phyloP scores from a whole-genome alignment of 495 filamentous ascomycete genomes.

The Patellaria atrata region DNA sequence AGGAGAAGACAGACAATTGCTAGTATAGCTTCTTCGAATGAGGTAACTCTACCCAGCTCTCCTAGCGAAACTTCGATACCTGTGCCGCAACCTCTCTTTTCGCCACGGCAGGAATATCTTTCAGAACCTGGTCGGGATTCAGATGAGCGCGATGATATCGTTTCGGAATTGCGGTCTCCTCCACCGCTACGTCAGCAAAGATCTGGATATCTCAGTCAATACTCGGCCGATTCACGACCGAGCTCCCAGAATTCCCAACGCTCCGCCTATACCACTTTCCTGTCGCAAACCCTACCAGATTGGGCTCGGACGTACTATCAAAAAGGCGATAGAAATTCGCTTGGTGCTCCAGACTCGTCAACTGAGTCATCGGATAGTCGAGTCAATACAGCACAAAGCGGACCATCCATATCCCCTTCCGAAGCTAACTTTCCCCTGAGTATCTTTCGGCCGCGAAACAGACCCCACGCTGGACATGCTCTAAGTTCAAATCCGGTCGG shows the following conservation, averaged over 20 bases:
- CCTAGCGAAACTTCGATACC: conserved; percentile 13
- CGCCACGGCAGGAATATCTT: conserved; percentile 12
- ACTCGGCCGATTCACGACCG: conserved; percentile 16
- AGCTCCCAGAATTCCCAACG: conserved; percentile 27
- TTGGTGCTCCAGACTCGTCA: conserved; percentile 15
- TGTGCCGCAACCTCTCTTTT: conserved; percentile 18
- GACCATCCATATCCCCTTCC: conserved; percentile 19
- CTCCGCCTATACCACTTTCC: conserved; percentile 35
- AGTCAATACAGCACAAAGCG: conserved; percentile 16
- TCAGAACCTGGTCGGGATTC: conserved; percentile 16
- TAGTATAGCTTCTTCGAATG: conserved; percentile 16
- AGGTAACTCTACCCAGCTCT: conserved; percentile 5
- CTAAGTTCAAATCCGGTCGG: conserved; percentile 6
- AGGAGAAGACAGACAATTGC: conserved; percentile 14
- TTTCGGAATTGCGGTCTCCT: conserved; percentile 25
- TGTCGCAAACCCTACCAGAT: conserved; percentile 41
- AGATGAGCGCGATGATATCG: conserved; percentile 25
- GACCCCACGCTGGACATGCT: conserved; percentile 13
- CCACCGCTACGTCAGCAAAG: conserved; percentile 21
- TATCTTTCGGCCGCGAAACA: conserved; percentile 27
- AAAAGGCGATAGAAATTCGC: conserved; percentile 21
- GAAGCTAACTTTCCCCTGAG: conserved; percentile 25
- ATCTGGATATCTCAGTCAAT: conserved; percentile 22
- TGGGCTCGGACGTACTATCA: conserved; percentile 39
- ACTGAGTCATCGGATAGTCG: conserved; percentile 15